phyloP scores from a whole-genome alignment of 1,139 yeast species.

The Geotrichum citri-aurantii region DNA sequence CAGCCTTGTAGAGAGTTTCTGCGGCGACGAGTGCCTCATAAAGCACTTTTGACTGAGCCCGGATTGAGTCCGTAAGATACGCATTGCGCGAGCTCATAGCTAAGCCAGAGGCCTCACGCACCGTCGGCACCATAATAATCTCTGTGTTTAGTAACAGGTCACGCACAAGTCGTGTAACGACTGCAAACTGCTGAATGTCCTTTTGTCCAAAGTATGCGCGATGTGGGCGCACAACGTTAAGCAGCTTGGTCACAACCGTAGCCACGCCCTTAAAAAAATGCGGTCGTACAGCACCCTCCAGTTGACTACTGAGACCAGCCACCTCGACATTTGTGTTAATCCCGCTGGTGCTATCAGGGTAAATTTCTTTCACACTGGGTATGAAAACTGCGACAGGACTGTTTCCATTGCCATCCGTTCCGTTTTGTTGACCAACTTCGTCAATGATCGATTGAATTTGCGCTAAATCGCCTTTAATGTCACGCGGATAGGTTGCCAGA shows the following conservation, averaged over 20 bases:
- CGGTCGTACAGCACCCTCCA: constrained; percentile 85
- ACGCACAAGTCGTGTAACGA: constrained; percentile 64
- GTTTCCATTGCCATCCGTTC: not conserved
- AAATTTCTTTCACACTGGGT: constrained; percentile 78
- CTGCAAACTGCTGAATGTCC: constrained; percentile 89
- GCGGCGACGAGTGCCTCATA: constrained; percentile 53
- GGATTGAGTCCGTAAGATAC: constrained; percentile 53
- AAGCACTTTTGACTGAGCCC: constrained; percentile 49
- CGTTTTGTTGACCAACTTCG: not conserved
- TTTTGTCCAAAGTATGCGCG: constrained; percentile 90
- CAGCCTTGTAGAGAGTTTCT: constrained; percentile 33
- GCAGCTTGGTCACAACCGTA: constrained; percentile 79
- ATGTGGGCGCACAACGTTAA: constrained; percentile 70
- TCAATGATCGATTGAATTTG: constrained; percentile 26
- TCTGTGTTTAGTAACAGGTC: constrained; percentile 65
- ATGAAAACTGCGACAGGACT: constrained; percentile 62
- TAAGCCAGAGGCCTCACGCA: constrained; percentile 64
- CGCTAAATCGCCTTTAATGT: constrained; percentile 58
- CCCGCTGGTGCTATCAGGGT: constrained; percentile 60
- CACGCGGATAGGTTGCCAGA: constrained; percentile 78
- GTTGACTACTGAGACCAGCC: constrained; percentile 71
- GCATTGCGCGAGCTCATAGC: constrained; percentile 89
- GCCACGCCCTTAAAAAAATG: constrained; percentile 95
- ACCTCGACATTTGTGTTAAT: constrained; percentile 72
- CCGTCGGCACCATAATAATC: constrained; percentile 65